Conservation (phyloP, 108 stramenopile species). For the Mediolabrus comicus region DNA sequence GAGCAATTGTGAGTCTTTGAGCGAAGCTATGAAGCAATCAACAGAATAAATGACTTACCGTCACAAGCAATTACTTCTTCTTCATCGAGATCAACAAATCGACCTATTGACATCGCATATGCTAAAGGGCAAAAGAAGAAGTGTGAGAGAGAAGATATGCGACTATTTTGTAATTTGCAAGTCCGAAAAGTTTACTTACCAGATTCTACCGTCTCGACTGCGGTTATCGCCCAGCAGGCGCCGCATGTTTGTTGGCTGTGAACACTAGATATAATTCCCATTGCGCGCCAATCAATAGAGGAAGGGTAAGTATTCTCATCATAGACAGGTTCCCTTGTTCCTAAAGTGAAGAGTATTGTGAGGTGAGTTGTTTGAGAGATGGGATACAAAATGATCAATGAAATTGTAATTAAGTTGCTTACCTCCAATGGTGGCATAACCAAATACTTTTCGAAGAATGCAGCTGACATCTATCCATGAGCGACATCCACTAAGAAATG, state of each 20-base stretch:
- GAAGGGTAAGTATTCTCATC: slow-evolving; percentile 46
- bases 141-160: too few relatives aligned
- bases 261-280: slow-evolving; percentile 68
- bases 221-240: slow-evolving; percentile 93
- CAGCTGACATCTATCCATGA: slow-evolving; percentile 77
- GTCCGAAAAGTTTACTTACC: too few relatives aligned
- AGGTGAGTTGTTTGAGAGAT: too few relatives aligned
- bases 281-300: slow-evolving; percentile 79
- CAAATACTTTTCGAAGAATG: slow-evolving; percentile 60
- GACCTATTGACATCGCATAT: slow-evolving; percentile 66
- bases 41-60: not conserved
- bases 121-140: too few relatives aligned
- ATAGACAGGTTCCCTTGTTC: slow-evolving; percentile 64
- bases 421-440: slow-evolving; percentile 63
- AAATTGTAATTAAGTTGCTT: too few relatives aligned
- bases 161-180: too few relatives aligned
- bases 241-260: slow-evolving; percentile 78
- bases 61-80: slow-evolving; percentile 51
- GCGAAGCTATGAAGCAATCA: not conserved
- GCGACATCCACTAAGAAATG: slow-evolving; percentile 44
- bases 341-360: too few relatives aligned
- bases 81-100: slow-evolving; percentile 64
- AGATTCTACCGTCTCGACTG: slow-evolving; percentile 82
- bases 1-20: slow-evolving; percentile 28
- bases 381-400: too few relatives aligned